A percentile compares a stretch with the other conserved stretches of the same genome.
Conservation (phyloP, 208 protist genomes). For the Leishmania tarentolae region DNA sequence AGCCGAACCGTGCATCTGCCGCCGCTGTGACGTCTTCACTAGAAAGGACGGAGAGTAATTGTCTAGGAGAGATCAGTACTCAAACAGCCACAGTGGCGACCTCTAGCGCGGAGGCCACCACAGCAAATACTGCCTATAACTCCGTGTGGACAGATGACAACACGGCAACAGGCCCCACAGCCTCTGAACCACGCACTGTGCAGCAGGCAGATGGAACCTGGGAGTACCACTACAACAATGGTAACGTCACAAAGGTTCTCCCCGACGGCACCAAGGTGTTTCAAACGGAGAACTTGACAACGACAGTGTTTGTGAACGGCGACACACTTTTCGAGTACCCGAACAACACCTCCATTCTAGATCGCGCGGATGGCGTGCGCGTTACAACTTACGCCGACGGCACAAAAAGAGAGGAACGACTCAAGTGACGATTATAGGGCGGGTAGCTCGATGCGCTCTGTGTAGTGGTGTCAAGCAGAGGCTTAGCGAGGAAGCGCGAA, state of each 20-base stretch:
- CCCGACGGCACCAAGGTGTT: conserved; percentile 74
- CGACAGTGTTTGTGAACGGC: conserved; percentile 67
- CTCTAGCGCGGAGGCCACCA: neutral
- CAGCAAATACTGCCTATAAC: neutral
- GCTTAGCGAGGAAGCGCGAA: neutral
- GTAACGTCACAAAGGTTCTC: conserved; percentile 54
- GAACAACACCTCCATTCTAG: conserved; percentile 72
- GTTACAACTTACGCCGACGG: conserved; percentile 79
- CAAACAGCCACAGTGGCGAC: neutral
- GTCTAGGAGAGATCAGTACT: neutral
- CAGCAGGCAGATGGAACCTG: conserved; percentile 73
- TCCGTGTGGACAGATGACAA: neutral
- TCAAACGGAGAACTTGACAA: conserved; percentile 54
- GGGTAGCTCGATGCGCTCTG: neutral
- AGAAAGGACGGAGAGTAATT: neutral
- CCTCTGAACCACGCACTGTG: conserved; percentile 40
- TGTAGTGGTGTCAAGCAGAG: neutral
- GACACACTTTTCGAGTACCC: conserved; percentile 81
- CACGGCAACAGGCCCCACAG: neutral
- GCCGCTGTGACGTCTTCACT: neutral
- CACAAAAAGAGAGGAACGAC: conserved; percentile 55
- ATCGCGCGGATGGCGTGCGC: conserved; percentile 76
- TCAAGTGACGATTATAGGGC: conserved; percentile 21
- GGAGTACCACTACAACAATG: conserved; percentile 80
- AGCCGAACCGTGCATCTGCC: neutral